Conservation (phyloP, 441 rosid genomes). For the Mallotus repandus region DNA sequence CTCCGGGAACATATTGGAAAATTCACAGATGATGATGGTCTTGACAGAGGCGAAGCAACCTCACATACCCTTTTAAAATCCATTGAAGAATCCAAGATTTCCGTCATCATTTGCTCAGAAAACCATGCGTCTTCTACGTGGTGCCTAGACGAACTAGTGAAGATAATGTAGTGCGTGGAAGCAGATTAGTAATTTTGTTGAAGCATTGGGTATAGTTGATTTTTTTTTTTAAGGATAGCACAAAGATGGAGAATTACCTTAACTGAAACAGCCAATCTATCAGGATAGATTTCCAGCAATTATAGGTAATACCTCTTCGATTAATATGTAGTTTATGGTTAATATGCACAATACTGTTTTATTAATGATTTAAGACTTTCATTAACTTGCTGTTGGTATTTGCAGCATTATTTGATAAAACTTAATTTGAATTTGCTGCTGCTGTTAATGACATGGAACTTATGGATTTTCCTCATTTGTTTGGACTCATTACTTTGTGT, state of each 20-base stretch:
- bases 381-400: neutral
- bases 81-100: conserved; percentile 17
- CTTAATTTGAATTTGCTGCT: neutral
- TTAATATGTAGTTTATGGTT: too few species aligned
- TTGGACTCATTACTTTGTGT: neutral
- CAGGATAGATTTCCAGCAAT: conserved; percentile 11
- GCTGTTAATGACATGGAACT: too few species aligned
- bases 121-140: conserved; percentile 18
- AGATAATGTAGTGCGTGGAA: conserved; percentile 22
- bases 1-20: neutral
- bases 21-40: conserved; percentile 7
- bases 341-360: too few species aligned
- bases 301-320: neutral
- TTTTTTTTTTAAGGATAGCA: neutral
- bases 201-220: neutral
- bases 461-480: too few species aligned
- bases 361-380: too few species aligned
- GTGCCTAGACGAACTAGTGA: conserved; percentile 26
- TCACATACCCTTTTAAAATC: neutral
- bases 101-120: conserved; percentile 17
- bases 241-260: neutral
- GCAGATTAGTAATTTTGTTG: conserved; percentile 11
- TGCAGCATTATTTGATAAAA: neutral
- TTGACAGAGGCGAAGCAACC: conserved; percentile 15
- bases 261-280: conserved; percentile 3